These are phyloP conservation scores for Amanita fuliginea DNA, from an alignment of 768 basidiomycete genomes.

Conservation along the genomic window DNA sequence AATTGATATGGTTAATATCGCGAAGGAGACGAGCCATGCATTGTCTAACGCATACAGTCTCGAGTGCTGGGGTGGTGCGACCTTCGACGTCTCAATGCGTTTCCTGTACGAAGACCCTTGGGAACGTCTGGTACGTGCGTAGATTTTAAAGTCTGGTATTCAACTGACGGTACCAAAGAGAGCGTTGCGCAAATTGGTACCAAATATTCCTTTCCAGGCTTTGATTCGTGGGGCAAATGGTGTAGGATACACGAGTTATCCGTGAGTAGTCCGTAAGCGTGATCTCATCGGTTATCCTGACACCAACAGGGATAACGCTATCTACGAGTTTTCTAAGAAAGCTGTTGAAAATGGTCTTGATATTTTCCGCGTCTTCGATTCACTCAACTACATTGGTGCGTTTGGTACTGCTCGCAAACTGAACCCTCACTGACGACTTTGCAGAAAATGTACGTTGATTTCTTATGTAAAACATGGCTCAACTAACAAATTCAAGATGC, in stretches of 20 bases:
- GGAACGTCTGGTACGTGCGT: slow-evolving; percentile 74
- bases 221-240: slow-evolving; percentile 98
- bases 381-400: slow-evolving; percentile 94
- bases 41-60: slow-evolving; percentile 92
- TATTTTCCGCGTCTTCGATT: slow-evolving; percentile 99
- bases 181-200: slow-evolving; percentile 87
- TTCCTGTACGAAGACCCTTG: slow-evolving; percentile 99
- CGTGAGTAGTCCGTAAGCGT: slow-evolving; percentile 37
- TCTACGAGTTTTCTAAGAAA: slow-evolving; percentile 99
- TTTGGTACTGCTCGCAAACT: slow-evolving; percentile 7
- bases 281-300: slow-evolving; percentile 7
- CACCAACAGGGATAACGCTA: slow-evolving; percentile 76
- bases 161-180: slow-evolving; percentile 36
- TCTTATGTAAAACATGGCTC: neutral
- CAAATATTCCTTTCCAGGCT: slow-evolving; percentile 97
- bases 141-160: slow-evolving; percentile 7
- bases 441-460: slow-evolving; percentile 56
- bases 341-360: slow-evolving; percentile 99
- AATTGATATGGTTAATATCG: slow-evolving; percentile 96
- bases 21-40: slow-evolving; percentile 93
- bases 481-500: slow-evolving; percentile 49
- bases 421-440: slow-evolving; percentile 1
- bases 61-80: slow-evolving; percentile 99
- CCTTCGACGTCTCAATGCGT: slow-evolving; percentile 98
- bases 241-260: slow-evolving; percentile 97